phyloP scores from a whole-genome alignment of 139 green algal genomes.

The Picocystis salinarum region DNA sequence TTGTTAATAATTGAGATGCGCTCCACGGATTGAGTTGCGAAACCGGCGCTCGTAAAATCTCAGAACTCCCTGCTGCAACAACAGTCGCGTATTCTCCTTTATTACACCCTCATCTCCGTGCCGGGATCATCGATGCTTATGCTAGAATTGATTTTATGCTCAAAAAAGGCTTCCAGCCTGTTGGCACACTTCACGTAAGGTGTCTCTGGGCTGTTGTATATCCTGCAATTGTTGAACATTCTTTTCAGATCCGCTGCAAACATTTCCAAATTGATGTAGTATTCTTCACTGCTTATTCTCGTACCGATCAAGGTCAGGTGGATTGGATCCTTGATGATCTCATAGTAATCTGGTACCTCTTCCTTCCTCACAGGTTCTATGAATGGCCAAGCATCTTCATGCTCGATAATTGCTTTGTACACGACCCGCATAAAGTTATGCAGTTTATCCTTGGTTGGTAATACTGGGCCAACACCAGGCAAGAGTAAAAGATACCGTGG shows the following conservation, averaged over 20 bases:
- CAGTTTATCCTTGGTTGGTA: constrained; percentile 24
- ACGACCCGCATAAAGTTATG: constrained; percentile 27
- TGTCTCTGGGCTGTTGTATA: constrained; percentile 74
- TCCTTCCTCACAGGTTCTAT: constrained; percentile 34
- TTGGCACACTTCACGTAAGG: constrained; percentile 63
- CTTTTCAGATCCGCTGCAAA: constrained; percentile 71
- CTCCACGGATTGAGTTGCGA: too few relatives aligned
- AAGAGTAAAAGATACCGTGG: constrained; percentile 1
- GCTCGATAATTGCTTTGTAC: constrained; percentile 8
- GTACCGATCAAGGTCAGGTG: constrained; percentile 20
- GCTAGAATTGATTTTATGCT: constrained; percentile 14
- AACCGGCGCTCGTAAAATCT: too few relatives aligned
- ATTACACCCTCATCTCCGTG: too few relatives aligned
- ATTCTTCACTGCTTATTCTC: constrained; percentile 28
- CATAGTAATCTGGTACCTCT: constrained; percentile 86
- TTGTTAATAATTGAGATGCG: too few relatives aligned
- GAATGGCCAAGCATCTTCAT: constrained; percentile 78
- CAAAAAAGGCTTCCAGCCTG: constrained; percentile 29
- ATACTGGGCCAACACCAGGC: background rate
- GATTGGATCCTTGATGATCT: constrained; percentile 31
- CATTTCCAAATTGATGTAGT: constrained; percentile 84
- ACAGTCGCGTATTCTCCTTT: too few relatives aligned
- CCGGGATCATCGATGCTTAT: too few relatives aligned
- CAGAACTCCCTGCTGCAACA: too few relatives aligned
- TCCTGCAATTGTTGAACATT: constrained; percentile 64